Conservation (phyloP, 2,329 filamentous ascomycete species). For the Trichoderma gracile region DNA sequence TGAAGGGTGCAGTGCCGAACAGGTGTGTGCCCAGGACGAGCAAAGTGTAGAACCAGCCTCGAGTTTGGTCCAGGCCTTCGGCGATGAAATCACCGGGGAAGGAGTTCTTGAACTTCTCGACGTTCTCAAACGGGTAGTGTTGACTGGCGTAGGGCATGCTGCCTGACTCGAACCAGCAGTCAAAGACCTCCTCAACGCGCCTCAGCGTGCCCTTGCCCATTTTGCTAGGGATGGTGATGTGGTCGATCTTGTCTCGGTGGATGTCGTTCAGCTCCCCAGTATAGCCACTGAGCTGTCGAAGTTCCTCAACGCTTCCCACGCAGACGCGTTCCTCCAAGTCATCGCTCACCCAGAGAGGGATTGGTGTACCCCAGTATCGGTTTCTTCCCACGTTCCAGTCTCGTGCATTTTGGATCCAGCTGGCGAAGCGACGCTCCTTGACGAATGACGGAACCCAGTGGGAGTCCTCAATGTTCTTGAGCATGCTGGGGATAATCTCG, state of each 20-base stretch:
- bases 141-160: conserved; percentile 92
- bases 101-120: conserved; percentile 73
- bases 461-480: conserved; percentile 84
- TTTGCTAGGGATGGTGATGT: conserved; percentile 91
- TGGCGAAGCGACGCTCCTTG: conserved; percentile 87
- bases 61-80: conserved; percentile 88
- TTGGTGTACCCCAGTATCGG: conserved; percentile 92
- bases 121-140: conserved; percentile 91
- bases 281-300: conserved; percentile 84
- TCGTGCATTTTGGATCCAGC: conserved; percentile 86
- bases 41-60: conserved; percentile 96
- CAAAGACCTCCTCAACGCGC: conserved; percentile 85
- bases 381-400: conserved; percentile 97
- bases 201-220: conserved; percentile 80
- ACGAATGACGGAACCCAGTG: conserved; percentile 92
- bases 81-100: conserved; percentile 96
- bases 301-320: conserved; percentile 79
- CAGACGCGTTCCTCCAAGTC: conserved; percentile 86
- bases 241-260: conserved; percentile 89
- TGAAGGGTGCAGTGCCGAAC: conserved; percentile 81
- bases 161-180: conserved; percentile 96
- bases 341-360: conserved; percentile 89
- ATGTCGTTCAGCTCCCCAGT: conserved; percentile 80
- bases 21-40: conserved; percentile 86
- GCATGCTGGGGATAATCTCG: conserved; percentile 80